These are phyloP conservation scores for Botrytis cinerea DNA, from an alignment of 2,329 filamentous ascomycete genomes.

Conservation along the genomic window DNA sequence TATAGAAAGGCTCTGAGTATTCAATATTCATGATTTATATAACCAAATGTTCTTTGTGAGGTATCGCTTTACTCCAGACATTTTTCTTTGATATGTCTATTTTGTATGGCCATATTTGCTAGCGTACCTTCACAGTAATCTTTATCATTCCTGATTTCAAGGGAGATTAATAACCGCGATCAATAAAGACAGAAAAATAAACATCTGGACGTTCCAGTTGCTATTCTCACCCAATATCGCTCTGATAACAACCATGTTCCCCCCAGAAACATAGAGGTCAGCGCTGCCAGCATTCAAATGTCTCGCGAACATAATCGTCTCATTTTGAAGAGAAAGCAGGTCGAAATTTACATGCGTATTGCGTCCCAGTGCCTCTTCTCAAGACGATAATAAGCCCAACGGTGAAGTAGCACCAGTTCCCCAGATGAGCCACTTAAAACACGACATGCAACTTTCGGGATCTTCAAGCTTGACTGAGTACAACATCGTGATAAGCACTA, in stretches of 20 bases:
- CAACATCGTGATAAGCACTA: background rate
- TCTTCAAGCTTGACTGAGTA: background rate
- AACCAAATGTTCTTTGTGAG: background rate
- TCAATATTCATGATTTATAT: background rate
- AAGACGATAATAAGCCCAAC: background rate
- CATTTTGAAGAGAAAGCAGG: background rate
- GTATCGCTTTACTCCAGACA: background rate
- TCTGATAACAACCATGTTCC: background rate
- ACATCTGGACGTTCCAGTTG: background rate
- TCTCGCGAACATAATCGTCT: background rate
- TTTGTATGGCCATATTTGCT: background rate
- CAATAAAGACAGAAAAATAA: background rate
- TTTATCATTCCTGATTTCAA: background rate
- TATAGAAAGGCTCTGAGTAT: background rate
- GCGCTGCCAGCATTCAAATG: background rate
- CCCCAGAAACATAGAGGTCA: background rate
- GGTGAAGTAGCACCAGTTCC: background rate
- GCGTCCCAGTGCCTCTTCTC: background rate
- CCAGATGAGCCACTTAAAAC: background rate
- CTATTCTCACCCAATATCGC: background rate
- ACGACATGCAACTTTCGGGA: background rate
- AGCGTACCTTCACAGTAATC: background rate
- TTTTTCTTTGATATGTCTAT: background rate
- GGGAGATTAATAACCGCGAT: background rate
- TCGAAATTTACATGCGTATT: background rate